A percentile compares a stretch with the other conserved stretches of the same genome.
phyloP scores from a whole-genome alignment of 805 yeast genomes.

The Candida peoriensis region DNA sequence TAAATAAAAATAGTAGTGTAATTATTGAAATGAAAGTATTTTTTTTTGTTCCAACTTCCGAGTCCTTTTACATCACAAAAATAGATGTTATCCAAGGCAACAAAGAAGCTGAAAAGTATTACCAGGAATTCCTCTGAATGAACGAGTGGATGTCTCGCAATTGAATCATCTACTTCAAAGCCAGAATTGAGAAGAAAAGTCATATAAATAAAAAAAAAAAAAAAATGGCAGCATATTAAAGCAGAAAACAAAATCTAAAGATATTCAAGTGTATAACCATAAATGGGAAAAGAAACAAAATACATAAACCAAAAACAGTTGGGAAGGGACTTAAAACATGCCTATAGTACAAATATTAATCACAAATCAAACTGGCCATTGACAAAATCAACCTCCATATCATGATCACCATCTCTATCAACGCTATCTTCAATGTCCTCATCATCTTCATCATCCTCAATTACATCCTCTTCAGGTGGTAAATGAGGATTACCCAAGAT shows the following conservation, averaged over 20 bases:
- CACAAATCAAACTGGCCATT: conserved; percentile 85
- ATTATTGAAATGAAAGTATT: too few species aligned
- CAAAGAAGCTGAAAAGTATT: too few species aligned
- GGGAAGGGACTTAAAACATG: neutral
- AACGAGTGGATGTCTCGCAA: too few species aligned
- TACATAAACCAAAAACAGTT: neutral
- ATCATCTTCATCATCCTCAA: conserved; percentile 63
- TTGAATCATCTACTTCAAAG: too few species aligned
- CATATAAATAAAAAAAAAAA: neutral
- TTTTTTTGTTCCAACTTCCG: too few species aligned
- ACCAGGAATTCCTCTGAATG: too few species aligned
- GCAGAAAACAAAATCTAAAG: conserved; percentile 1
- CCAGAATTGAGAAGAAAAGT: too few species aligned
- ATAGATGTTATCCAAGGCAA: too few species aligned
- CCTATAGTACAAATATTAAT: conserved; percentile 4
- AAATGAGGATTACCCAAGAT: conserved; percentile 75
- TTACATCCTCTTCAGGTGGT: conserved; percentile 81
- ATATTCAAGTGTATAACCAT: neutral
- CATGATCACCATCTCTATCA: conserved; percentile 45
- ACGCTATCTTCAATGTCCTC: conserved; percentile 29
- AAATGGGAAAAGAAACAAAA: neutral
- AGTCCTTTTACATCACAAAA: too few species aligned
- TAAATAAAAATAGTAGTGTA: too few species aligned
- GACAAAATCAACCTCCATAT: conserved; percentile 77
- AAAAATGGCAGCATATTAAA: too few species aligned